These are phyloP conservation scores for Sambucus nigra DNA, from an alignment of 129 eudicot genomes.

Conservation along the genomic window DNA sequence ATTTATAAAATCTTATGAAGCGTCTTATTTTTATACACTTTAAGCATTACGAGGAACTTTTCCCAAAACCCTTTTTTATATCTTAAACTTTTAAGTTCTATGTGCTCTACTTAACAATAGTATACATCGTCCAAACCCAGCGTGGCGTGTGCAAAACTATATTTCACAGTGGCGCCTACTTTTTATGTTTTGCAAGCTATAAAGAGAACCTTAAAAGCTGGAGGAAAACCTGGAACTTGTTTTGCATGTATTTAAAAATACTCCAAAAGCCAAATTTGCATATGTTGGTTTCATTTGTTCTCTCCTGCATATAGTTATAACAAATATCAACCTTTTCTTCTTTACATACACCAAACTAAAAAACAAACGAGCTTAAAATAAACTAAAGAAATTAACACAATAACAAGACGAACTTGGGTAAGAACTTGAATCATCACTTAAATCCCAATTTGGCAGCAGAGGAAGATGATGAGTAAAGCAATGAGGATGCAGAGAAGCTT, in stretches of 20 bases:
- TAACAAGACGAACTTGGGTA: conserved; percentile 5
- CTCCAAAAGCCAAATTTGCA: conserved; percentile 25
- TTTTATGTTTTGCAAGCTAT: neutral
- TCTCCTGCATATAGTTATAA: conserved; percentile 16
- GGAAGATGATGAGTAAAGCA: conserved; percentile 67
- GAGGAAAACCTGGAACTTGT: conserved; percentile 10
- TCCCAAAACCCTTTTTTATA: too few relatives aligned
- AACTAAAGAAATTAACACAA: neutral
- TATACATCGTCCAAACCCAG: too few relatives aligned
- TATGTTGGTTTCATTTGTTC: conserved; percentile 11
- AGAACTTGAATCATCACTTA: conserved; percentile 36
- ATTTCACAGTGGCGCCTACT: neutral
- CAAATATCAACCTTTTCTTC: conserved; percentile 8
- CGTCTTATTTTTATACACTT: too few relatives aligned
- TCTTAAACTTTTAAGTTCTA: too few relatives aligned
- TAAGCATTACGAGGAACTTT: too few relatives aligned
- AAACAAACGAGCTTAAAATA: conserved; percentile 12
- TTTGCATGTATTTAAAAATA: conserved; percentile 2
- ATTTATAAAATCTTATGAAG: too few relatives aligned
- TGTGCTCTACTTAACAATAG: too few relatives aligned
- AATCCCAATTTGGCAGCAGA: conserved; percentile 26
- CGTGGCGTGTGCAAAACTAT: too few relatives aligned
- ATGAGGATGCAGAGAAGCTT: conserved; percentile 71
- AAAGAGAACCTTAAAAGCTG: conserved; percentile 1
- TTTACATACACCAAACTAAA: conserved; percentile 28